A percentile compares a stretch with the other conserved stretches of the same genome.
Conservation (phyloP, 2,329 filamentous ascomycete genomes). For the Hypoxylon sp. region DNA sequence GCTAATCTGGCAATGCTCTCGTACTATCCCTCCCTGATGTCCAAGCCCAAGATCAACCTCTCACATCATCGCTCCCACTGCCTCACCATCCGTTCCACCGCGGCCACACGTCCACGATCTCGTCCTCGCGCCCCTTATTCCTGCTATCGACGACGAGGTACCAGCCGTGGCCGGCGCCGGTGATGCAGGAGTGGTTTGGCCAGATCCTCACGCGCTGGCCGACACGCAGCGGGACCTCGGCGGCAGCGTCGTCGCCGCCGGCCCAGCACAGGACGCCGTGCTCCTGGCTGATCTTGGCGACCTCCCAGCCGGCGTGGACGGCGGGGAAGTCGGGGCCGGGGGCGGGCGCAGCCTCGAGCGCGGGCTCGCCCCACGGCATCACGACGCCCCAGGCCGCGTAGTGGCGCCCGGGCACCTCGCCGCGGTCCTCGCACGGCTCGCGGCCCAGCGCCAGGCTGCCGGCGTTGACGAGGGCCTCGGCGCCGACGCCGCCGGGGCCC, state of each 20-base stretch:
- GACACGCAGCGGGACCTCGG: slow-evolving; percentile 59
- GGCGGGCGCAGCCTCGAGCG: slow-evolving; percentile 38
- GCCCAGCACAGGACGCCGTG: slow-evolving; percentile 75
- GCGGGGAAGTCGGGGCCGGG: slow-evolving; percentile 54
- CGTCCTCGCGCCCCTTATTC: slow-evolving; percentile 59
- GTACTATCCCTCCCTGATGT: too few species aligned
- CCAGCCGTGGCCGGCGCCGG: slow-evolving; percentile 73
- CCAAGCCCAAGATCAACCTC: too few species aligned
- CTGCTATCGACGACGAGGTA: slow-evolving; percentile 77
- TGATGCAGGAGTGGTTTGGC: slow-evolving; percentile 84
- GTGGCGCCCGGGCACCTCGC: slow-evolving; percentile 46
- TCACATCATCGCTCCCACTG: background rate
- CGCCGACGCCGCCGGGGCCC: slow-evolving; percentile 53
- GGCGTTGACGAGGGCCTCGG: slow-evolving; percentile 73
- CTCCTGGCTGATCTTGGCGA: slow-evolving; percentile 78
- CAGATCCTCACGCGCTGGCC: slow-evolving; percentile 75
- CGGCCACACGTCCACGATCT: slow-evolving; percentile 78
- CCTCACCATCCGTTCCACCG: slow-evolving; percentile 74
- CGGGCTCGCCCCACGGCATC: slow-evolving; percentile 60
- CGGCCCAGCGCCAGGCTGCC: slow-evolving; percentile 75
- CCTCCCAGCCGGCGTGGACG: slow-evolving; percentile 65
- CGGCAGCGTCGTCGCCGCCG: slow-evolving; percentile 52
- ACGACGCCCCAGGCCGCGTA: slow-evolving; percentile 78
- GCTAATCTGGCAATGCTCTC: background rate
- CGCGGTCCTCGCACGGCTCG: slow-evolving; percentile 69